Evolutionary conservation across 805 yeast genomes (phyloP), one percentile per base, ranked within the genome.

Genomic region (Scheffersomyces coipomensis): DNA sequence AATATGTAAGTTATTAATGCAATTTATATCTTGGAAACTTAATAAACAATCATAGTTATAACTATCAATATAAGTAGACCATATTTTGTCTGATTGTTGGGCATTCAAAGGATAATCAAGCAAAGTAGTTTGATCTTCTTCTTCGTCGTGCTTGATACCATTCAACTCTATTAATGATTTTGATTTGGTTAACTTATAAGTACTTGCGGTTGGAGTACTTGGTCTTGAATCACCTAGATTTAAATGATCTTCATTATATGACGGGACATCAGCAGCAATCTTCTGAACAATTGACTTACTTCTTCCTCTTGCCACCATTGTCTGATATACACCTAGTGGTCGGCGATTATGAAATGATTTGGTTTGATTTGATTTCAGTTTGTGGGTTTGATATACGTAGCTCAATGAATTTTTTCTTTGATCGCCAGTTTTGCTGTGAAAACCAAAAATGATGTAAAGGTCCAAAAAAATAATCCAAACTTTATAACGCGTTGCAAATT

Each of bases 211-310:
- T 21, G 19, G 16, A 4, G 12, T 13, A n/a, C 9, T 15, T 4
- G 17, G 18, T 5, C 4, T 17, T 13, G 7, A 5, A 13, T 42
- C 34, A n/a, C 45, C 60, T 8, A 54, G 49, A 27, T 42, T 40
- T 24, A 52, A 39, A 27, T 55, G 44, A 23, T 57, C 62, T 19
- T 68, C 67, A 2, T 56, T 46, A 16, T 61, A 60, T 2, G 53
- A 27, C 16, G 82, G 81, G 8, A 72, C 68, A 25, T 73, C 76
- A 32, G 71, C 58, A 0, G 88, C 88, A 34, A 83, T 80, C 22
- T 66, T 60, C 36, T 79, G 79, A 1, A 83, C 88, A 44, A 81
- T 74, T 2, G 89, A 82, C 43, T 76, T 73, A 39, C 82, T 71
- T 52, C 88, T 66, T 6, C 71, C 67, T 43, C 81, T 62, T 35